Base-by-base conservation (phyloP, 108 stramenopile genomes). In the Nitzschia putrida region DNA sequence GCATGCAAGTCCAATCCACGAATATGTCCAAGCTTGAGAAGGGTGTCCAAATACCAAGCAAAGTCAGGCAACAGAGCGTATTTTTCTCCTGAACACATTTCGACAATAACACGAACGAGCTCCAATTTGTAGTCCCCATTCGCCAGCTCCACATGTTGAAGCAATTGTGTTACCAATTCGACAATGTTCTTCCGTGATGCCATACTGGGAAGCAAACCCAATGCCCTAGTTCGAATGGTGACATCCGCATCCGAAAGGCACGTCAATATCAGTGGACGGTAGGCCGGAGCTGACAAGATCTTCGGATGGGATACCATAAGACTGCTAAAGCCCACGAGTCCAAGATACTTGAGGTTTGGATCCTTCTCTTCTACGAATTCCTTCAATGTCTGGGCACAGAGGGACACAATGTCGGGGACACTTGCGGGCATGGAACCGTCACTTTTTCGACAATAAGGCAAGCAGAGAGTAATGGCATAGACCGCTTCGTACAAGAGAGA, bases 271-370 rank as follows among this genome's bases (percentile, higher is more conserved):
- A 97, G 82, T 7, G 90, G 92, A 24, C 91, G 82, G 66, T 95
- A 95, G 49, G 93, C 96, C 7, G 84, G 72, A n/a, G 78, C 76
- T 10, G 77, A 75, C 37, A 98, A 80, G 0, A 91, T 94, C 51
- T 87, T 80, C 24, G 99, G 97, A 77, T 96, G 91, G 54, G 94
- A 95, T 57, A 72, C 73, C 83, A 98, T 90, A 53, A 99, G 80
- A 8, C 91, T 82, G 37, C 81, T 89, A 66, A 98, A 96, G 7
- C 97, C 99, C 5, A 99, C 97, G 26, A 99, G 78, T 53, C 99
- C 99, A 37, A 97, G 83, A 82, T 99, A 97, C 79, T 99, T 99
- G 39, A 99, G 87, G 73, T 99, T 99, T 71, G 97, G 97, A 77
- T 99, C 99, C 12, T 90, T 69, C 66, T 99, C 97, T 57, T 90